These are phyloP conservation scores for Leccinum huronense DNA, from an alignment of 1,284 basidiomycete genomes.

Conservation along the genomic window DNA sequence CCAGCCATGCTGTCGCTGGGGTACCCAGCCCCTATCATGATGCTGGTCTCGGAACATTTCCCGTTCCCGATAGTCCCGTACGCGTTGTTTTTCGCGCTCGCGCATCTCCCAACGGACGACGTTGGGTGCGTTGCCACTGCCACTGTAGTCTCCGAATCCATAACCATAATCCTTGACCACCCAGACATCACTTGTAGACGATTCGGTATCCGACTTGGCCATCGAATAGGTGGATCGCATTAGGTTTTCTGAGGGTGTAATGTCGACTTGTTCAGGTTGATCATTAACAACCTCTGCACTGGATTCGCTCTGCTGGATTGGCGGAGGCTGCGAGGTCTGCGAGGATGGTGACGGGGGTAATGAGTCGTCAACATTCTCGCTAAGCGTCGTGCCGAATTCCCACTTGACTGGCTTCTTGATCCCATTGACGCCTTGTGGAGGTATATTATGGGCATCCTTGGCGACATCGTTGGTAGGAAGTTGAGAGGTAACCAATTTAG, in stretches of 20 bases:
- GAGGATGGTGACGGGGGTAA: slow-evolving; percentile 4
- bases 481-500: slow-evolving; percentile 13
- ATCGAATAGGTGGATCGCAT: slow-evolving; percentile 5
- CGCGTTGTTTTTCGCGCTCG: slow-evolving; percentile 26
- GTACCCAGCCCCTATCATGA: slow-evolving; percentile 23
- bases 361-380: slow-evolving; percentile 18
- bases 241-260: neutral
- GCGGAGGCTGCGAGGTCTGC: slow-evolving; percentile 2
- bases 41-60: slow-evolving; percentile 21
- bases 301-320: slow-evolving; percentile 1
- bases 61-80: slow-evolving; percentile 22
- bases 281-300: slow-evolving; percentile 4
- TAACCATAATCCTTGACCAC: slow-evolving; percentile 63
- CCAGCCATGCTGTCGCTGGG: slow-evolving; percentile 22
- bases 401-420: slow-evolving; percentile 43
- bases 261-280: neutral
- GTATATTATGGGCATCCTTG: slow-evolving; percentile 3
- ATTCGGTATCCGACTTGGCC: slow-evolving; percentile 20
- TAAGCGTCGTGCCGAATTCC: slow-evolving; percentile 55
- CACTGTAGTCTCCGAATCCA: slow-evolving; percentile 50
- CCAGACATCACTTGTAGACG: slow-evolving; percentile 42
- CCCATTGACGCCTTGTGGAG: slow-evolving; percentile 35
- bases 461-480: slow-evolving; percentile 2
- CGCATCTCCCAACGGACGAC: slow-evolving; percentile 34
- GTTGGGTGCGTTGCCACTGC: slow-evolving; percentile 34